Base-by-base conservation (phyloP, 2,329 filamentous ascomycete species). In the Curvularia verruculosa region DNA sequence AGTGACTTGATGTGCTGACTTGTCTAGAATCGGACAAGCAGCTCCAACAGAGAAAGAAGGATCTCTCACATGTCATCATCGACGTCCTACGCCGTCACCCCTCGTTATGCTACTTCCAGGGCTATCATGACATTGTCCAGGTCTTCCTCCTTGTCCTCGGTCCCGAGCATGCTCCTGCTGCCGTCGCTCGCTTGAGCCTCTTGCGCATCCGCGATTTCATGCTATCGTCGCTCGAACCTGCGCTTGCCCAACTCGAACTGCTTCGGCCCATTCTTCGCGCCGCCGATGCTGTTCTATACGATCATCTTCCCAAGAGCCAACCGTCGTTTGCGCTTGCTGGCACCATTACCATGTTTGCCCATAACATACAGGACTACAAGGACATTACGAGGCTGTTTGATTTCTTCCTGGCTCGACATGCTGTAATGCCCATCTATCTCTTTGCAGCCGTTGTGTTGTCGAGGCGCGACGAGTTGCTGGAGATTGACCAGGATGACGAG, bases 71-170 rank as follows among this genome's bases (percentile, higher is more conserved):
- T 61, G 83, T 99, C 49, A 98, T 99, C 69, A 85, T 86, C 49
- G 84, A 89, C 63, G 87, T 96, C 13, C 84, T 99, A 44, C 89
- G 96, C 51, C 85, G 85, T 31, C 84, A 96, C 69, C 92, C 93
- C 15, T 88, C 89, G 74, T 85, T 99, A 34, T 92, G 88, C 80
- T 99, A 99, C 79, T 99, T 99, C 77, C 95, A 99, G 80, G 95
- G 95, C 74, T 99, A 96, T 75, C 95, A 99, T 77, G 95, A 99
- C 79, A 98, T 99, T 70, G 95, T 91, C 67, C 96, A 99, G 78
- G 95, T 99, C 23, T 84, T 99, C 58, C 85, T 98, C 39, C 84
- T 99, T 13, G 93, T 97, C 10, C 83, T 99, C 3, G 88, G 89
- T 0, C 79, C 85, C 9, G 71, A 82, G 21, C 74, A 82, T 52